Base-by-base conservation (phyloP, 805 yeast species). In the Teunomyces pallodes region DNA sequence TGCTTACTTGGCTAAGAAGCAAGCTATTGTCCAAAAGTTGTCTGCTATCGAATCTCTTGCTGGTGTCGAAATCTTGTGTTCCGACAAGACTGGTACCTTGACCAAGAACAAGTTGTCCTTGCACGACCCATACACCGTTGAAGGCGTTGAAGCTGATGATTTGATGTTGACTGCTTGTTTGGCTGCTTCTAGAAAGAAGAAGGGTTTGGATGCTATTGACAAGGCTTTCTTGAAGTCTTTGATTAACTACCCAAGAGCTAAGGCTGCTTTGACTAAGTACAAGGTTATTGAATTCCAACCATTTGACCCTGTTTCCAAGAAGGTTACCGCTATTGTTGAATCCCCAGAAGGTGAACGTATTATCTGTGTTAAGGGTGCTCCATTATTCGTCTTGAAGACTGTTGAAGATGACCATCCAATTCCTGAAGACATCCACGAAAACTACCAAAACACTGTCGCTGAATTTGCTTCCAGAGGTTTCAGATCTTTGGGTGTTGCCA, bases 391-490 rank as follows among this genome's bases (percentile, higher is more conserved):
- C 66, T 80, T 90, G 75, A 87, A 87, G 83, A 90, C 96, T 71
- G 96, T 90, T 72, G 96, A 89, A 77, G 96, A 90, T 75, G 96
- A 89, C 78, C 96, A 89, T 78, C 94, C 96, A 72, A 85, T 90
- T 60, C 95, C 96, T 63, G 96, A 89, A 78, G 95, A 87, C 70
- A 78, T 90, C 70, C 87, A 86, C 69, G 94, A 88, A 78, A 89
- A 87, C 82, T 90, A 90, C 76, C 95, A 90, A 81, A 87, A 89
- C 84, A 90, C 90, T 76, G 97, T 90, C 65, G 96, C 96, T 67
- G 97, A 90, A 79, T 89, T 90, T 72, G 97, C 97, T 69, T 85
- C 95, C 64, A 86, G 96, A 84, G 97, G 97, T 83, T 90, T 89
- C 92, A 83, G 97, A 78, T 90, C 97, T 67, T 81, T 90, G 71